Base-by-base conservation (phyloP, 2,329 filamentous ascomycete genomes). In the Stagonosporopsis vannaccii region DNA sequence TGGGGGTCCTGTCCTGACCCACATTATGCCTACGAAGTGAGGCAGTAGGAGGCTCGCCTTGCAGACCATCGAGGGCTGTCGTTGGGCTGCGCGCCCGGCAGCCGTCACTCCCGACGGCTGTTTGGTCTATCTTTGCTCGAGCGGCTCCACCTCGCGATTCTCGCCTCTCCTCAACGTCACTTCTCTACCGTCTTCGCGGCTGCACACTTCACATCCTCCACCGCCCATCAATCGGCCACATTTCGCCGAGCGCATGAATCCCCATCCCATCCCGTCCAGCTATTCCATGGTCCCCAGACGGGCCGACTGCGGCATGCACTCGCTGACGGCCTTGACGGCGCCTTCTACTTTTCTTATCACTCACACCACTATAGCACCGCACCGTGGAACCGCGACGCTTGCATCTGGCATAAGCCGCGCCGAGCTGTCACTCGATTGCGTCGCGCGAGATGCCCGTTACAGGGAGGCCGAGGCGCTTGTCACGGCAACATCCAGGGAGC, bases 21-120 rank as follows among this genome's bases (percentile, higher is more conserved):
- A 40, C 47, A 32, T 56, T 51, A 56, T 56, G 47, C 47, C 42
- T 56, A 51, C 53, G 20, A 25, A 42, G 13, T 51, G 47, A 51
- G 42, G 53, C 47, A 40, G n/a, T 32, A 26, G 25, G 12, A 32
- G 20, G n/a, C 23, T 19, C 4, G 22, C 19, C 17, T 30, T 32
- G n/a, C 13, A 25, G 11, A 8, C 26, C 9, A 3, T 8, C 35
- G 26, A 49, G 23, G 9, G 40, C 19, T 13, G 36, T 22, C 37
- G 47, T 56, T 56, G 42, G 42, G 53, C 17, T 22, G 28, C 19
- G 4, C 8, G 39, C 22, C 42, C 36, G 35, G 46, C 30, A 42
- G 17, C 12, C 25, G 26, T 47, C 47, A 25, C 25, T 56, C 41
- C 53, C 52, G 46, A n/a, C 12, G 30, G 15, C 30, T 13, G 12